Base-by-base conservation (phyloP, 495 filamentous ascomycete species). In the Tuber melanosporum region DNA sequence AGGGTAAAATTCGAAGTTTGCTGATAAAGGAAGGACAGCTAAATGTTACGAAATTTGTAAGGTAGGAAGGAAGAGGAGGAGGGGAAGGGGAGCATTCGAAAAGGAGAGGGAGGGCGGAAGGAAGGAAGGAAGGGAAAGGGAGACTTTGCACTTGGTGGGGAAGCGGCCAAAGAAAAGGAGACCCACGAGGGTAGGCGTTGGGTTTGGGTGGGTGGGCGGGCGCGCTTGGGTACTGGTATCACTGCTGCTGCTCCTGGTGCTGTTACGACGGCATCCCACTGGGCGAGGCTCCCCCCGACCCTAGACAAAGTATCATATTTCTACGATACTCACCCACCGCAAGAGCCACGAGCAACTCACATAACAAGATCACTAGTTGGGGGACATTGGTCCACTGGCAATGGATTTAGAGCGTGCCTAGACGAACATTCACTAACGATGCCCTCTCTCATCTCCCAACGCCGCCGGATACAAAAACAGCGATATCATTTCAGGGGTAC, bases 21-120 rank as follows among this genome's bases (percentile, higher is more conserved):
- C 81, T 80, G 81, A 83, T 83, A 83, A 83, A 83, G 75, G 81
- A 83, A 80, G 81, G 81, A 77, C 81, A 80, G 78, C 81, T 75
- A 80, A 73, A 80, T 74, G 75, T 75, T 77, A 71, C 70, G 26
- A 78, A 45, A 77, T 74, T 78, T 72, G 74, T 77, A 69, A 62
- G 73, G 74, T 46, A 45, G 70, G 74, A 44, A 22, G 74, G 47
- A 72, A 20, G 75, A 41, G n/a, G 41, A 72, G 74, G 52, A 22
- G 74, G 45, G 14, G 42, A 43, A 43, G 43, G 39, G 26, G 43
- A 47, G 44, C 20, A 42, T 39, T 12, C 36, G 26, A 36, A 19
- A 46, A n/a, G 17, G 22, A 57, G 57, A 47, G 46, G 32, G 62
- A 71, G 72, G 62, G 57, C 43, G 46, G 69, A 47, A 62, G 52